Conservation (phyloP, 2,329 filamentous ascomycete genomes). For the Rhynchosporium secalis region DNA sequence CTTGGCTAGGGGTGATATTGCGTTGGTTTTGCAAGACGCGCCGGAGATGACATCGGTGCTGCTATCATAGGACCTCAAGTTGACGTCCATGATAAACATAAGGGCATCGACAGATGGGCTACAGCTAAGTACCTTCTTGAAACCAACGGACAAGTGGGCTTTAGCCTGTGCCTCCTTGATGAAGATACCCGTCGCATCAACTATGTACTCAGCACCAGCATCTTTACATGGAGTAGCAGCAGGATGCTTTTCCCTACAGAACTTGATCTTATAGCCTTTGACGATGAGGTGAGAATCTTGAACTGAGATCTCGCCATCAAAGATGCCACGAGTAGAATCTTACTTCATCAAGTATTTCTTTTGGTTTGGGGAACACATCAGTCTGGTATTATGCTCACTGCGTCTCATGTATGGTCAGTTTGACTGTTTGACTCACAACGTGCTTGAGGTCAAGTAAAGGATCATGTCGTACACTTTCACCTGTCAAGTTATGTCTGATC, state of each 20-base stretch:
- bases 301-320: constrained; percentile 86
- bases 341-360: constrained; percentile 99
- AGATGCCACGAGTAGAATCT: constrained; percentile 93
- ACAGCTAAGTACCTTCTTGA: constrained; percentile 97
- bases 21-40: constrained; percentile 99
- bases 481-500: no score
- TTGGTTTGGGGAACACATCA: constrained; percentile 19
- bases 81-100: constrained; percentile 99
- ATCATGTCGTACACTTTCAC: no score
- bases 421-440: constrained; percentile 69
- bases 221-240: constrained; percentile 85
- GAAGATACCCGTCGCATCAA: constrained; percentile 99
- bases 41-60: constrained; percentile 95
- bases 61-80: constrained; percentile 89
- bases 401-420: constrained; percentile 14
- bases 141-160: constrained; percentile 91
- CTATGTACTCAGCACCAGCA: constrained; percentile 86
- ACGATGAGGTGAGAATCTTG: constrained; percentile 70
- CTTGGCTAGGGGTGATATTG: constrained; percentile 98
- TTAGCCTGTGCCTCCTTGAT: constrained; percentile 96
- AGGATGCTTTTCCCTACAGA: constrained; percentile 92
- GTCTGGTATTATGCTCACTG: constrained; percentile 14
- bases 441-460: constrained; percentile 98
- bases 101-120: constrained; percentile 92
- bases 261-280: constrained; percentile 93